These are phyloP conservation scores for Fusarium veterinarium DNA, from an alignment of 2,329 filamentous ascomycete species.

Conservation along the genomic window DNA sequence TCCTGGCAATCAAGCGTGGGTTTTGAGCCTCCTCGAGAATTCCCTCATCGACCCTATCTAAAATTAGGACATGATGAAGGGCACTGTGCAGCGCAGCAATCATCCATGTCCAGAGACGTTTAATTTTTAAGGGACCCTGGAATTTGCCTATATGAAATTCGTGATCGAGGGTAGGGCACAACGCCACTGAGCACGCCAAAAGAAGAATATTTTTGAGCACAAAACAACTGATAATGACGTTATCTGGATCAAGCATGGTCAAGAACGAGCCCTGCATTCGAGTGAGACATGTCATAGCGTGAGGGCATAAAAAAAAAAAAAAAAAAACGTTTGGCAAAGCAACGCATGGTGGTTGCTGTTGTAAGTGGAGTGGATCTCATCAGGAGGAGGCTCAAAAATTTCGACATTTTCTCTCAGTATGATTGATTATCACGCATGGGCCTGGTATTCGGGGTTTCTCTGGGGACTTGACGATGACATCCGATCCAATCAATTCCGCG, in stretches of 20 bases:
- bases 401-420: background rate
- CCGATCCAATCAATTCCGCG: constrained; percentile 13
- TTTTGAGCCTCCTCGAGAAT: constrained; percentile 10
- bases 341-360: constrained; percentile 15
- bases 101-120: background rate
- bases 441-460: constrained; percentile 5
- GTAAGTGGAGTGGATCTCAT: constrained; percentile 14
- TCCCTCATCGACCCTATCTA: constrained; percentile 11
- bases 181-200: constrained; percentile 14
- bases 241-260: background rate
- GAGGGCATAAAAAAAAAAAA: background rate
- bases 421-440: background rate
- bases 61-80: constrained; percentile 4
- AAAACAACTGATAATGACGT: constrained; percentile 4
- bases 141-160: constrained; percentile 11
- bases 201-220: background rate
- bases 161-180: constrained; percentile 30
- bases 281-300: constrained; percentile 31
- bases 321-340: constrained; percentile 9
- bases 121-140: background rate
- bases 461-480: constrained; percentile 7
- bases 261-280: constrained; percentile 18
- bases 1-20: constrained; percentile 12
- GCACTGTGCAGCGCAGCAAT: background rate
- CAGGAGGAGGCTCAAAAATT: constrained; percentile 31